phyloP scores from a whole-genome alignment of 306 rosid genomes.

The Rosa rugosa region DNA sequence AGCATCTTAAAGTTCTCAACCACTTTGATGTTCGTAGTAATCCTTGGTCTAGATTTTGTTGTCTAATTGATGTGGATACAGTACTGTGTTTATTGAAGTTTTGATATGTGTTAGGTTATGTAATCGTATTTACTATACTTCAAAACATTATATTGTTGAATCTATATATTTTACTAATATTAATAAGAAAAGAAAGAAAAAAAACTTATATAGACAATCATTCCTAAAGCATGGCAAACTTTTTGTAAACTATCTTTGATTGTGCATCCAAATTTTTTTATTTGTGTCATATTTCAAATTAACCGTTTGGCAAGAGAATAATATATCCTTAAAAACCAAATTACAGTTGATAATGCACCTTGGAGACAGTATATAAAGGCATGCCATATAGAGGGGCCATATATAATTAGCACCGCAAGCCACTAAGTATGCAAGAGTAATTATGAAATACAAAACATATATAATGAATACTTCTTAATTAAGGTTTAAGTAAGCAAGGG shows the following conservation, averaged over 20 bases:
- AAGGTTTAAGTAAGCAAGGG: constrained; percentile 10
- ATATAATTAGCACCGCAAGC: neutral
- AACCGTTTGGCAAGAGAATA: neutral
- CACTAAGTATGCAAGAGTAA: neutral
- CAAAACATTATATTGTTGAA: neutral
- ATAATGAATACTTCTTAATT: neutral
- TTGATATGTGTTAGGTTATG: neutral
- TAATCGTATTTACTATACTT: neutral
- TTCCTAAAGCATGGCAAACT: too few species aligned
- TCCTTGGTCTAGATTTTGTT: neutral
- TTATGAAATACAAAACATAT: neutral
- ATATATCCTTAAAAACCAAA: neutral
- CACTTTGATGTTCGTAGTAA: neutral
- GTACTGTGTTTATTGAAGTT: neutral
- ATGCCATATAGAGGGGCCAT: neutral
- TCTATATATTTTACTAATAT: neutral
- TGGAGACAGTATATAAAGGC: neutral
- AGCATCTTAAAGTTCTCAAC: neutral
- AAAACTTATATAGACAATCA: too few species aligned
- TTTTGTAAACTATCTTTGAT: neutral
- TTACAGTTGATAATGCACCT: neutral
- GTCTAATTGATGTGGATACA: neutral
- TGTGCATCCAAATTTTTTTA: neutral
- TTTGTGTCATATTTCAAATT: neutral
- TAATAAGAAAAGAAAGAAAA: too few species aligned